Evolutionary conservation across 2,329 filamentous ascomycete species (phyloP), one percentile per base, ranked within the genome.

Genomic region (Aureobasidium sp.): DNA sequence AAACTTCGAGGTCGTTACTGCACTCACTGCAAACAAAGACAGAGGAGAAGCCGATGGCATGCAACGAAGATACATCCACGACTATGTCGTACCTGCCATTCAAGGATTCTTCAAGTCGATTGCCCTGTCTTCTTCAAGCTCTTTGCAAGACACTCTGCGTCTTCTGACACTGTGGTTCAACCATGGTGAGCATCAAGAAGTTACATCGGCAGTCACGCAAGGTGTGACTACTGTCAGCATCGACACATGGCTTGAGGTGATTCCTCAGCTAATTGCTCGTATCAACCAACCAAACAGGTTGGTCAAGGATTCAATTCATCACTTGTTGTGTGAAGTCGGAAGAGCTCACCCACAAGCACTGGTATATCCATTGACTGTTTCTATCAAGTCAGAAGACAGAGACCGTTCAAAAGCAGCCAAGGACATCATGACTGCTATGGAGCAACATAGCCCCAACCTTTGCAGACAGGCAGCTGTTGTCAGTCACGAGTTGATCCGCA

Each of bases 51-150:
- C 41, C 22, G 82, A 84, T 64, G 78, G 76, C 17, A 76, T 85
- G 42, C 88, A 88, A 62, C 84, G 86, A 42, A 82, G 83, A 55
- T 84, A 90, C 69, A 81, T 97, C 29, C 83, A 88, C 61, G 89
- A 93, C 65, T 90, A 99, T 73, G 93, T 97, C 3, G 91, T 99
- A 14, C 94, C 94, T 42, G 94, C 94, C 37, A 89, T 99, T 61
- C 87, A 88, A 66, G 95, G 94, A 25, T 99, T 99, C 82, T 96
- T 99, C 82, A 91, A 92, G 73, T 99, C 94, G 0, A 99, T 99
- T 66, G 88, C 92, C 0, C 77, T 99, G 37, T 97, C 92, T 0
- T 87, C 88, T 1, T 90, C 89, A 29, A 97, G 93, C 75, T 96
- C 95, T 7, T 80, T 99, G 44, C 94, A 99, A 73, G 94, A 99